Evolutionary conservation across 495 filamentous ascomycete genomes (phyloP).

Genomic region (Lepidopterella palustris): DNA sequence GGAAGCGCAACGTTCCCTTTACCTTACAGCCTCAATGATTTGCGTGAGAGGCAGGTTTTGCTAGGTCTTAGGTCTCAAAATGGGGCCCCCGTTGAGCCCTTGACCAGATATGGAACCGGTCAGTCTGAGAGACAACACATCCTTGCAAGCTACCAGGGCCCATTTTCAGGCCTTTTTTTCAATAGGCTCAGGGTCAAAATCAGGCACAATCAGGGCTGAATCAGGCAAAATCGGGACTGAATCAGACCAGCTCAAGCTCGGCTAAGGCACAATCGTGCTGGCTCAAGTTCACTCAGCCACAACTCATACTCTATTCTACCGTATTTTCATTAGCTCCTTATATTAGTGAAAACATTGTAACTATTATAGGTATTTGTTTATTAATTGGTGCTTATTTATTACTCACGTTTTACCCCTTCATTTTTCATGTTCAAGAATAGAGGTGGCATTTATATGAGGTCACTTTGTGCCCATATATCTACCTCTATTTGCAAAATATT

Average conservation of each 20-base stretch:
- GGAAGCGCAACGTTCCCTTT: too few species aligned
- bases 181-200: neutral
- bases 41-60: too few species aligned
- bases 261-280: neutral
- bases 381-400: slow-evolving; percentile 2
- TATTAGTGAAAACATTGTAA: too few species aligned
- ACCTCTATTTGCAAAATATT: too few species aligned
- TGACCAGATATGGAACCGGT: too few species aligned
- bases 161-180: neutral
- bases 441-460: slow-evolving; percentile 2
- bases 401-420: slow-evolving; percentile 2
- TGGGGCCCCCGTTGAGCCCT: too few species aligned
- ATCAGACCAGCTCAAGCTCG: neutral
- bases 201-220: neutral
- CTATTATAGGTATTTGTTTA: too few species aligned
- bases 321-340: too few species aligned
- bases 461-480: slow-evolving; percentile 4
- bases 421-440: neutral
- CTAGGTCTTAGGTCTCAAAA: too few species aligned
- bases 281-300: neutral
- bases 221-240: neutral
- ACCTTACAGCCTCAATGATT: too few species aligned
- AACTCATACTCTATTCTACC: neutral
- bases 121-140: too few species aligned
- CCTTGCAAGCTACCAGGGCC: too few species aligned